Conservation (phyloP, 176 grass and related monocot genomes). For the Oropetium thomaeum region DNA sequence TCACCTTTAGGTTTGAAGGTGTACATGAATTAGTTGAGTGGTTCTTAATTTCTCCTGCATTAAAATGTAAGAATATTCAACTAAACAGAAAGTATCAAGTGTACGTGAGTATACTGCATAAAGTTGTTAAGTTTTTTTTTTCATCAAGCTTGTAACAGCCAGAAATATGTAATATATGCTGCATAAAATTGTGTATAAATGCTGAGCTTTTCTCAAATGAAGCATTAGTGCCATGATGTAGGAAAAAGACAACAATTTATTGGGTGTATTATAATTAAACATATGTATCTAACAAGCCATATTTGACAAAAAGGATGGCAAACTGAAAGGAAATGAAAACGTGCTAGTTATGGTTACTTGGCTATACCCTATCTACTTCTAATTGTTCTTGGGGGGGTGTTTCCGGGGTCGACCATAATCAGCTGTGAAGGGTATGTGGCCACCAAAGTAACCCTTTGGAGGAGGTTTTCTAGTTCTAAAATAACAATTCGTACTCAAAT, state of each 20-base stretch:
- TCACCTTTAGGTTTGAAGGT: conserved; percentile 42
- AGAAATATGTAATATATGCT: neutral
- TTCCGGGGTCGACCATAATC: conserved; percentile 50
- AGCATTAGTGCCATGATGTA: conserved; percentile 16
- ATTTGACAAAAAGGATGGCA: conserved; percentile 37
- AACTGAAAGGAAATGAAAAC: conserved; percentile 17
- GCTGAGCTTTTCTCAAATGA: neutral
- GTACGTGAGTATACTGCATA: neutral
- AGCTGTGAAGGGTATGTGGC: conserved; percentile 55
- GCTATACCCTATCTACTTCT: conserved; percentile 37
- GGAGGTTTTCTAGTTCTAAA: conserved; percentile 44
- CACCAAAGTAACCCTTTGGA: conserved; percentile 44
- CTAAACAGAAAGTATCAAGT: conserved; percentile 13
- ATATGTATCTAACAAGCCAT: conserved; percentile 31
- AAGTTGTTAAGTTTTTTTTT: neutral
- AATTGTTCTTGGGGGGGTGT: conserved; percentile 87
- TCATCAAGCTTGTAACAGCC: neutral
- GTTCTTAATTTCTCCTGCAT: conserved; percentile 46
- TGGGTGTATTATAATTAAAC: conserved; percentile 25
- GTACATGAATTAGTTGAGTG: conserved; percentile 21
- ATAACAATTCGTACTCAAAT: conserved; percentile 43
- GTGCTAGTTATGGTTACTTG: conserved; percentile 31
- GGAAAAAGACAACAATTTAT: conserved; percentile 3
- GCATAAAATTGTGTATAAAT: conserved; percentile 13
- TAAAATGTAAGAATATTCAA: conserved; percentile 39